phyloP scores from a whole-genome alignment of 768 basidiomycete species.

The Mycena capillaripes region DNA sequence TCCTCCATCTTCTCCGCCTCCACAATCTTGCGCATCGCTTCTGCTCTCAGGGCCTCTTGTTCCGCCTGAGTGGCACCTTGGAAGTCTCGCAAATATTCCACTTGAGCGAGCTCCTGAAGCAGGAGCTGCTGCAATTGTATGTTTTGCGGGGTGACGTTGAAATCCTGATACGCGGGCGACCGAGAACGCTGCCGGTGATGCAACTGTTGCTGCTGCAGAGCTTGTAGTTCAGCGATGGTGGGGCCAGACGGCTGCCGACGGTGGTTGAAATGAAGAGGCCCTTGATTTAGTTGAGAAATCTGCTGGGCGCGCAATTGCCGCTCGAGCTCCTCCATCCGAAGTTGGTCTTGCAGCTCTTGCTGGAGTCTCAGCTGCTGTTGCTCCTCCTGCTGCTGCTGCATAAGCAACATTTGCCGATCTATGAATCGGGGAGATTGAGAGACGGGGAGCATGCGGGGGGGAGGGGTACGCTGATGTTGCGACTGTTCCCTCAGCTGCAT shows the following conservation, averaged over 20 bases:
- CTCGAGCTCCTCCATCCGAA: conserved; percentile 76
- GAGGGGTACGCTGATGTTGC: conserved; percentile 70
- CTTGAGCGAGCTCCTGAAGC: conserved; percentile 82
- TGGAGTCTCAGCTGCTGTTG: conserved; percentile 72
- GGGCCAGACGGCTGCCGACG: conserved; percentile 60
- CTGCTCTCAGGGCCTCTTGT: conserved; percentile 79
- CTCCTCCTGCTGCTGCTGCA: conserved; percentile 78
- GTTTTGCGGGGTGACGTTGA: conserved; percentile 70
- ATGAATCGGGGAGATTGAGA: conserved; percentile 88
- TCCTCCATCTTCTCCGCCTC: conserved; percentile 93
- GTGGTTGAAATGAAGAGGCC: conserved; percentile 52
- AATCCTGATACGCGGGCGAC: conserved; percentile 64
- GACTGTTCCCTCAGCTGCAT: conserved; percentile 54
- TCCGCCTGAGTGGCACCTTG: conserved; percentile 71
- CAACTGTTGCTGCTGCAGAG: conserved; percentile 62
- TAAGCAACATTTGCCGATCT: conserved; percentile 75
- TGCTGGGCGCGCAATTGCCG: conserved; percentile 71
- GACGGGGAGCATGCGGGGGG: conserved; percentile 80
- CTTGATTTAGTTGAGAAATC: conserved; percentile 62
- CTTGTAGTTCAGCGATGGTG: conserved; percentile 64
- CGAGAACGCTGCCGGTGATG: conserved; percentile 64
- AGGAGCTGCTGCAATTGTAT: conserved; percentile 82
- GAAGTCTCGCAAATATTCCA: conserved; percentile 74
- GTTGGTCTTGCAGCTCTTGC: conserved; percentile 74
- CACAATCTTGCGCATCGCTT: conserved; percentile 91